phyloP scores from a whole-genome alignment of 768 basidiomycete species.

The Auriscalpium orientale region DNA sequence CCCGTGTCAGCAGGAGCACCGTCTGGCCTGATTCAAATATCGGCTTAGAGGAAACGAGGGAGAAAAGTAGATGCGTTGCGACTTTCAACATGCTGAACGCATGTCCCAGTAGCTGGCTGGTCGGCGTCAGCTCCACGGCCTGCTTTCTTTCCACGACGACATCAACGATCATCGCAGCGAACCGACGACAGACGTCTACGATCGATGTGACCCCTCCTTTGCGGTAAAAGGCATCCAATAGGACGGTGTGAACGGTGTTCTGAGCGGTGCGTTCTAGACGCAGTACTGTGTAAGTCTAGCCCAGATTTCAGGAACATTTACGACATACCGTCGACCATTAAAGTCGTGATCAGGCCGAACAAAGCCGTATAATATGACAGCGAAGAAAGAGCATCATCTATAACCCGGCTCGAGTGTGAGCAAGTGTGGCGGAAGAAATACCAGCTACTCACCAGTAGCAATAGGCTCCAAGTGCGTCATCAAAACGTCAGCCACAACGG shows the following conservation, averaged over 20 bases:
- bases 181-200: conserved; percentile 46
- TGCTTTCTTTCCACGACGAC: conserved; percentile 36
- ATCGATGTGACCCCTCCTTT: conserved; percentile 64
- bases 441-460: conserved; percentile 38
- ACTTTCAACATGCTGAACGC: conserved; percentile 80
- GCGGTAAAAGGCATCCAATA: conserved; percentile 68
- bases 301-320: background rate
- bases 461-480: conserved; percentile 56
- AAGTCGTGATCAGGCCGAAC: conserved; percentile 40
- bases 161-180: conserved; percentile 50
- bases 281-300: conserved; percentile 4
- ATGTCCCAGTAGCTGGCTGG: conserved; percentile 61
- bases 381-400: conserved; percentile 34
- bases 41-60: conserved; percentile 71
- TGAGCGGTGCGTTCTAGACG: conserved; percentile 64
- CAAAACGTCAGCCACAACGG: conserved; percentile 64
- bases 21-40: conserved; percentile 86
- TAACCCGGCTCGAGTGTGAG: background rate
- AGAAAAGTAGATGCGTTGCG: conserved; percentile 65
- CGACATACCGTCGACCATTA: conserved; percentile 53
- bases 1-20: conserved; percentile 55
- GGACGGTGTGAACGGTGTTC: conserved; percentile 73
- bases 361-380: conserved; percentile 49
- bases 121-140: conserved; percentile 49
- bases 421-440: background rate